phyloP scores from a whole-genome alignment of 495 filamentous ascomycete species.

The Aspergillus cavernicola region DNA sequence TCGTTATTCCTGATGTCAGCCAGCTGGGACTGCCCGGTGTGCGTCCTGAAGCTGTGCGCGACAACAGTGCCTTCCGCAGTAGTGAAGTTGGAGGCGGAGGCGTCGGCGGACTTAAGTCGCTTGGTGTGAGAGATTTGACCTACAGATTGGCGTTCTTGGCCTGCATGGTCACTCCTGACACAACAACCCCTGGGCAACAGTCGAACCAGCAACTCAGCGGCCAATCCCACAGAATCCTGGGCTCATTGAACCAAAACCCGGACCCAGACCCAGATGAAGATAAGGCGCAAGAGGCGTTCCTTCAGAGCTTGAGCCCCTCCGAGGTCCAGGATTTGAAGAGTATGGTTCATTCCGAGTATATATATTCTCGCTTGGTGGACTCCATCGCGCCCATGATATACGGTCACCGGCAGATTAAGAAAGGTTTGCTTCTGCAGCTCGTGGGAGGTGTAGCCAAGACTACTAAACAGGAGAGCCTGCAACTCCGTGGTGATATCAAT shows the following conservation, averaged over 20 bases:
- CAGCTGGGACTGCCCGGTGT: constrained; percentile 89
- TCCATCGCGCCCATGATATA: constrained; percentile 97
- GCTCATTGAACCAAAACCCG: constrained; percentile 69
- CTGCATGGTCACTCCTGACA: constrained; percentile 95
- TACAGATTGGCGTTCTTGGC: constrained; percentile 97
- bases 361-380: constrained; percentile 89
- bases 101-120: constrained; percentile 81
- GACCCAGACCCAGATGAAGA: constrained; percentile 69
- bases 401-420: constrained; percentile 96
- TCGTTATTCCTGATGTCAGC: constrained; percentile 95
- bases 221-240: constrained; percentile 74
- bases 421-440: constrained; percentile 88
- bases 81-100: constrained; percentile 78
- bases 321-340: constrained; percentile 89
- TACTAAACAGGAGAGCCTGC: constrained; percentile 84
- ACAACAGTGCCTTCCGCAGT: constrained; percentile 70
- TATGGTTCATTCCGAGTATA: constrained; percentile 93
- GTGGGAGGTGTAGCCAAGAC: constrained; percentile 87
- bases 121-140: constrained; percentile 92
- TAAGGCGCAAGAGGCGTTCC: constrained; percentile 81
- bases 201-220: constrained; percentile 63
- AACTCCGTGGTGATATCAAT: constrained; percentile 94
- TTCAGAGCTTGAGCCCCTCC: constrained; percentile 72
- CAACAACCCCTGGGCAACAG: constrained; percentile 67
- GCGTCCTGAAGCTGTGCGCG: constrained; percentile 77